Conservation (phyloP, 257 asterid genomes). For the Asclepias syriaca region DNA sequence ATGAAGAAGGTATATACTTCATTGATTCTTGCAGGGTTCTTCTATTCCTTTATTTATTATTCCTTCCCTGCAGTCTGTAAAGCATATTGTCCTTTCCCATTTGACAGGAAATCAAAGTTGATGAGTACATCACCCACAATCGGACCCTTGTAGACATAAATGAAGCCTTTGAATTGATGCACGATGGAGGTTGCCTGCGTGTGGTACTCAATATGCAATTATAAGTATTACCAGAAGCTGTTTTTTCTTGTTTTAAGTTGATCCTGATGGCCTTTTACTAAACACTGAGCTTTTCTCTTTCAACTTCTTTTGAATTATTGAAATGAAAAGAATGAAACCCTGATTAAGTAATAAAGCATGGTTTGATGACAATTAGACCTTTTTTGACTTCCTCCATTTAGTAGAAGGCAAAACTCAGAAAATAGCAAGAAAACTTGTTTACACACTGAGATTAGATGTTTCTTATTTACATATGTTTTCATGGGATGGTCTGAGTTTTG, state of each 20-base stretch:
- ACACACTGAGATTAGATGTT: no score
- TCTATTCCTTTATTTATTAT: background rate
- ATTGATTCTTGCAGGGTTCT: background rate
- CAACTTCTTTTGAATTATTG: background rate
- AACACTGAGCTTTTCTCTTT: no score
- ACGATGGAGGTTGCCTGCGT: slow-evolving; percentile 75
- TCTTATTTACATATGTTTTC: no score
- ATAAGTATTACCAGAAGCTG: slow-evolving; percentile 12
- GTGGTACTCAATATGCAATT: slow-evolving; percentile 64
- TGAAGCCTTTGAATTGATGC: slow-evolving; percentile 87
- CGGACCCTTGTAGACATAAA: slow-evolving; percentile 69
- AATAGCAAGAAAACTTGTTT: background rate
- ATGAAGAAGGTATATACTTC: slow-evolving; percentile 62
- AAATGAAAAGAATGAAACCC: background rate
- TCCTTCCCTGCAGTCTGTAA: background rate
- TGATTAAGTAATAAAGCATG: background rate
- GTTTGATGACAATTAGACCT: background rate
- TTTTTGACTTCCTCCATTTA: background rate
- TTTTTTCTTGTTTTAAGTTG: background rate
- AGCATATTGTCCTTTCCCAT: background rate
- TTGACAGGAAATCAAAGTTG: slow-evolving; percentile 91
- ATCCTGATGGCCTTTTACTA: background rate
- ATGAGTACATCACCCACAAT: slow-evolving; percentile 89
- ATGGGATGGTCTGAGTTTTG: no score
- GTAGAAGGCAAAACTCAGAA: background rate